A percentile compares a stretch with the other conserved stretches of the same genome.
Evolutionary conservation across 345 rosid species (phyloP).

Genomic region (Syzygium grande): DNA sequence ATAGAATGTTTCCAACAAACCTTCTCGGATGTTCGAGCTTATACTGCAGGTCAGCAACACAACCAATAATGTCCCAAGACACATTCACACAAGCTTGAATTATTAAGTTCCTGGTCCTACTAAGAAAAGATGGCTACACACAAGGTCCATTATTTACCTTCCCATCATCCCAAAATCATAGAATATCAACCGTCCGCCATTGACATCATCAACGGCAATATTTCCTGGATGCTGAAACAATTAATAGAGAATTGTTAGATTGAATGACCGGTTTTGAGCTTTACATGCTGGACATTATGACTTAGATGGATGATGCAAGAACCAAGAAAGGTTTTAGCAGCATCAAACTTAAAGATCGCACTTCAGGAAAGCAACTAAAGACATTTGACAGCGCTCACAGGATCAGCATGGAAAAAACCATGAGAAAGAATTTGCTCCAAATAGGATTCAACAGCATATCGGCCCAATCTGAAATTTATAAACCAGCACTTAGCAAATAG

Average conservation of each 20-base stretch:
- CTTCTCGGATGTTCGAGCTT: conserved; percentile 90
- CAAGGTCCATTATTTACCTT: conserved; percentile 39
- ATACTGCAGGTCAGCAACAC: conserved; percentile 43
- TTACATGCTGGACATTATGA: neutral
- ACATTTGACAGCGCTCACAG: conserved; percentile 39
- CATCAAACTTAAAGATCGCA: neutral
- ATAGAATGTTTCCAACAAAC: conserved; percentile 79
- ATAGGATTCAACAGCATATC: conserved; percentile 98
- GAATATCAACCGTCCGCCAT: conserved; percentile 94
- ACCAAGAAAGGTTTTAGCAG: neutral
- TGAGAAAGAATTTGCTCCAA: conserved; percentile 96
- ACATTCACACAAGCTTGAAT: neutral
- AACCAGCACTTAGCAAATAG: neutral
- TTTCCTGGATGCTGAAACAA: conserved; percentile 90
- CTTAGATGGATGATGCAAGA: neutral
- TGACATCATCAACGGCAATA: conserved; percentile 97
- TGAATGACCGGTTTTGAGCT: neutral
- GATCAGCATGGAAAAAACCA: conserved; percentile 98
- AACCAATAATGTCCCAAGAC: neutral
- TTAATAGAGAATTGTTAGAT: neutral
- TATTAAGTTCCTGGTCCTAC: neutral
- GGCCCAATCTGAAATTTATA: conserved; percentile 56
- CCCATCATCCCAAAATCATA: conserved; percentile 99
- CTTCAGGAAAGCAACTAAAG: neutral
- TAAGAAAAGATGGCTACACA: neutral